Evolutionary conservation across 2,329 filamentous ascomycete genomes (phyloP), one percentile per base, ranked within the genome.

Genomic region (Paraphaeosphaeria minitans): DNA sequence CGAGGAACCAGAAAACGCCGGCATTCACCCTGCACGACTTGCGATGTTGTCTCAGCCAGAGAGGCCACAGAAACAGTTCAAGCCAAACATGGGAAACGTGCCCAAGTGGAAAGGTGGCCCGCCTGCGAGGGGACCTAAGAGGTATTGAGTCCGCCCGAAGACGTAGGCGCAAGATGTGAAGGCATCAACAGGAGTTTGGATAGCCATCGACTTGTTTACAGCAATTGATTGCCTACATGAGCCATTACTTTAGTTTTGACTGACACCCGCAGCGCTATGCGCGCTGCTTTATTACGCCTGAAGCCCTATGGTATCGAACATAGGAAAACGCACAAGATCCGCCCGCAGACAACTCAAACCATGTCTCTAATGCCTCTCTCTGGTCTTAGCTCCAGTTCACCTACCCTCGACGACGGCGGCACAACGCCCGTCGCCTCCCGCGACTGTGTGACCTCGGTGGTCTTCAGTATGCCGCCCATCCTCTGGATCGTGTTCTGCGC

Each of bases 21-120:
- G 72, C n/a, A 78, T 78, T 16, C 75, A 78, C 59, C 76, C 76
- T 9, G 70, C 69, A 35, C 63, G 76, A 61, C 62, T 77, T 55
- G 75, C 75, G 13, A 72, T 74, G 75, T 71, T 78, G 72, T 59
- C 66, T 27, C 61, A 61, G 42, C 46, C 46, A 27, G 35, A 53
- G 41, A 19, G 51, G 21, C 51, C 51, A 19, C 39, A 53, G 29
- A 53, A 56, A 22, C 39, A 42, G 14, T 33, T 12, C 13, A 49
- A 55, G 39, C 51, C 51, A 12, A 53, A 53, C 27, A 16, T 53
- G 27, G 51, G 51, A 3, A 55, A 48, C 29, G 33, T 37, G 14
- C 43, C 53, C 19, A 55, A 48, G n/a, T 49, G 33, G 33, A 51
- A 39, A n/a, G 48, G 48, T 22, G 48, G 48, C 6, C 48, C 48